Conservation (phyloP, 1,284 basidiomycete species). For the Xerocomus amazonicus region DNA sequence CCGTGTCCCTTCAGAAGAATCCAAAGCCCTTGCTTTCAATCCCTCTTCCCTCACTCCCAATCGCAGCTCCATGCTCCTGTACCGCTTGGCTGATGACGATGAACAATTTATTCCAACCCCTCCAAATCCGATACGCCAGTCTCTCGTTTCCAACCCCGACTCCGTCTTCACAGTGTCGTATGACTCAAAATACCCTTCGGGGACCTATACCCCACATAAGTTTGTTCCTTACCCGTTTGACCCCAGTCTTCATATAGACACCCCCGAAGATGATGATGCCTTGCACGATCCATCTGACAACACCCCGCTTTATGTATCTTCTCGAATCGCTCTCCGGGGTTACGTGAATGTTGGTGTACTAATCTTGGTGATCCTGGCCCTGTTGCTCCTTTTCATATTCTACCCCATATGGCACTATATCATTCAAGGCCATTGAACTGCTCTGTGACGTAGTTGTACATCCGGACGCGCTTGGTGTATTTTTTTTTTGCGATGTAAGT, state of each 20-base stretch:
- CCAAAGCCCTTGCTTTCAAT: constrained; percentile 37
- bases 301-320: constrained; percentile 15
- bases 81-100: constrained; percentile 52
- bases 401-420: constrained; percentile 64
- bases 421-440: constrained; percentile 1
- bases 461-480: background rate
- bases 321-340: constrained; percentile 49
- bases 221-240: constrained; percentile 68
- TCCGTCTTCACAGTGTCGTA: constrained; percentile 51
- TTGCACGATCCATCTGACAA: constrained; percentile 54
- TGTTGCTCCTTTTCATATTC: constrained; percentile 68
- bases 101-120: constrained; percentile 25
- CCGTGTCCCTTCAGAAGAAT: constrained; percentile 48
- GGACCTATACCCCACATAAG: constrained; percentile 37
- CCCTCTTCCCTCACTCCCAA: constrained; percentile 10
- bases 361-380: constrained; percentile 42
- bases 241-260: constrained; percentile 55
- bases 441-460: constrained; percentile 5
- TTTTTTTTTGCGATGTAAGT: constrained; percentile 9
- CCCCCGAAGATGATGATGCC: constrained; percentile 60
- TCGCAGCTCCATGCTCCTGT: constrained; percentile 64
- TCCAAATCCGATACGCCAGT: constrained; percentile 35
- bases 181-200: constrained; percentile 64
- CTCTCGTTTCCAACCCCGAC: constrained; percentile 43
- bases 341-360: constrained; percentile 56